phyloP scores from a whole-genome alignment of 148 eudicot species.

The Camellia sinensis region DNA sequence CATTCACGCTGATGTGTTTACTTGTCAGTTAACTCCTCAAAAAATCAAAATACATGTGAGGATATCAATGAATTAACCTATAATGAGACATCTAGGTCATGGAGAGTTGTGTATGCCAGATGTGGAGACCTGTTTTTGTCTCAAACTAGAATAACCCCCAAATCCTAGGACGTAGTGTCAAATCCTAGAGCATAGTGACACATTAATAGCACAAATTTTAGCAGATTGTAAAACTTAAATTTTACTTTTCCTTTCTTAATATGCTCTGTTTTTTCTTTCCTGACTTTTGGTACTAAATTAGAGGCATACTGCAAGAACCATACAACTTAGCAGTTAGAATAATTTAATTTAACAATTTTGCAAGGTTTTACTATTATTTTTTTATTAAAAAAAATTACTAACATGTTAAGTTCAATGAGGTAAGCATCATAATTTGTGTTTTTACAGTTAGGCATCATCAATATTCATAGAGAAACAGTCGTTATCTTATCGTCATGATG shows the following conservation, averaged over 20 bases:
- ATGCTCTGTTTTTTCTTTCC: not conserved
- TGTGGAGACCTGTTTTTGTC: not conserved
- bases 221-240: too few species aligned
- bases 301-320: not conserved
- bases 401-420: too few species aligned
- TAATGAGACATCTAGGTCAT: not conserved
- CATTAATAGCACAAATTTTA: not conserved
- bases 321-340: not conserved
- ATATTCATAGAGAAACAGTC: not conserved
- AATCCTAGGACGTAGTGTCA: not conserved
- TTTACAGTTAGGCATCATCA: not conserved
- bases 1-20: not conserved
- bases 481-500: not conserved
- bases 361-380: not conserved
- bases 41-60: not conserved
- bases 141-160: not conserved
- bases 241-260: not conserved
- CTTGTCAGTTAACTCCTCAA: not conserved
- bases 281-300: not conserved
- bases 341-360: not conserved
- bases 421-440: not conserved
- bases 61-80: not conserved
- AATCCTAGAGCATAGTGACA: not conserved
- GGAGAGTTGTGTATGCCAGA: not conserved
- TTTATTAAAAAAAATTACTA: not conserved